Percentiles rank a stretch among this genome's conserved stretches.
Evolutionary conservation across 306 rosid genomes (phyloP).

Genomic region (Hippophae gyantsensis): DNA sequence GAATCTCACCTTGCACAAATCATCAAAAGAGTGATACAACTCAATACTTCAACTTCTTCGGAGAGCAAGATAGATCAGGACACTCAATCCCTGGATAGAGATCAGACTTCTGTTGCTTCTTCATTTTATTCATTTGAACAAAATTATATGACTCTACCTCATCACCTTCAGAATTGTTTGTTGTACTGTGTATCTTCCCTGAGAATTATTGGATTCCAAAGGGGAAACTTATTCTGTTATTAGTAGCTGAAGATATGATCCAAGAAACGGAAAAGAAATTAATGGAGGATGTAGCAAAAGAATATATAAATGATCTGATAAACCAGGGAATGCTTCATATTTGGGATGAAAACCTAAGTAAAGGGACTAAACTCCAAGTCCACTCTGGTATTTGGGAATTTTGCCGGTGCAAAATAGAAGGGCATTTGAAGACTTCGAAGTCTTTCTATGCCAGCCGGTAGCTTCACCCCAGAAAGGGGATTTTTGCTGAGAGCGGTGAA

Average conservation of each 20-base stretch:
- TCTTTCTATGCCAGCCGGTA: no score
- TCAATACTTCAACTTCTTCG: neutral
- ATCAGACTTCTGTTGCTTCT: slow-evolving; percentile 14
- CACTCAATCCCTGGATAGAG: neutral
- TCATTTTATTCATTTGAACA: slow-evolving; percentile 6
- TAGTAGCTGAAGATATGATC: slow-evolving; percentile 21
- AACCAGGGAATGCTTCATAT: slow-evolving; percentile 13
- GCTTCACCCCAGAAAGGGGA: no score
- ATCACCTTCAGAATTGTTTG: slow-evolving; percentile 4
- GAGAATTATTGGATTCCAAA: slow-evolving; percentile 8
- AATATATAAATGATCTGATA: slow-evolving; percentile 13
- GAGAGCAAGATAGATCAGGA: slow-evolving; percentile 2
- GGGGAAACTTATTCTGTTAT: slow-evolving; percentile 18
- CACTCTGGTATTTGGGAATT: slow-evolving; percentile 3
- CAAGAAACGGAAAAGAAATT: slow-evolving; percentile 12
- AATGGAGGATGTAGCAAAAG: slow-evolving; percentile 18
- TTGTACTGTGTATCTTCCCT: slow-evolving; percentile 23
- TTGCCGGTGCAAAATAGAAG: slow-evolving; percentile 10
- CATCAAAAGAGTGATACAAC: neutral
- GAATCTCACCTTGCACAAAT: slow-evolving; percentile 4
- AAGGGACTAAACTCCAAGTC: slow-evolving; percentile 10
- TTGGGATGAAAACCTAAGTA: neutral
- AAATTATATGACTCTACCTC: neutral
- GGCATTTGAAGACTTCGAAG: slow-evolving; percentile 3
- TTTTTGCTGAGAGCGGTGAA: slow-evolving; percentile 16